These are phyloP conservation scores for Phialophora macrospora DNA, from an alignment of 2,329 filamentous ascomycete species.

Conservation along the genomic window DNA sequence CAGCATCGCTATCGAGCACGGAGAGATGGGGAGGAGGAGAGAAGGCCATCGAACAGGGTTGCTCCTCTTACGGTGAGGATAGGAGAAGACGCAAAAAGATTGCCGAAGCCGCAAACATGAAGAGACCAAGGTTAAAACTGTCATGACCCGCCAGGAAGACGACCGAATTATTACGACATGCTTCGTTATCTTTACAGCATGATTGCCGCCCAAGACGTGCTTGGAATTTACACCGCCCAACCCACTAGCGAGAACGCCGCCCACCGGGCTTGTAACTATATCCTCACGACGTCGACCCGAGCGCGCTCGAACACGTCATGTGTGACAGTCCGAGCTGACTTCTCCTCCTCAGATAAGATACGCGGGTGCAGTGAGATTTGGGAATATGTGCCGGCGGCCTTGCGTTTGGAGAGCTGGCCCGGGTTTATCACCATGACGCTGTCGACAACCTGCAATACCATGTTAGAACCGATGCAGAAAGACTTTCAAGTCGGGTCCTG, in stretches of 20 bases:
- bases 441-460: constrained; percentile 73
- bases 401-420: constrained; percentile 81
- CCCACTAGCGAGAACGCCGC: not conserved
- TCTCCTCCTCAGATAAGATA: constrained; percentile 62
- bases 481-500: not conserved
- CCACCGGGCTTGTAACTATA: constrained; percentile 51
- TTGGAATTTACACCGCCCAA: not conserved
- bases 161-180: not conserved
- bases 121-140: not conserved
- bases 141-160: not conserved
- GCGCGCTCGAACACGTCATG: constrained; percentile 82
- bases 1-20: constrained; percentile 14
- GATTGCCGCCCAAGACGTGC: not conserved
- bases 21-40: constrained; percentile 22
- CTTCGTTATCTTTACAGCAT: constrained; percentile 8
- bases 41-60: constrained; percentile 27
- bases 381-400: constrained; percentile 83
- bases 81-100: not conserved
- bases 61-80: constrained; percentile 31
- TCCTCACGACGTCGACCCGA: constrained; percentile 83
- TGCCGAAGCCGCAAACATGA: not conserved
- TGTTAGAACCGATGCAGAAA: constrained; percentile 23
- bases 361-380: constrained; percentile 76
- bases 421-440: constrained; percentile 90
- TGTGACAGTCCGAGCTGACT: constrained; percentile 62